Conservation (phyloP, 2,329 filamentous ascomycete genomes). For the Paracoccidioides lutzii region DNA sequence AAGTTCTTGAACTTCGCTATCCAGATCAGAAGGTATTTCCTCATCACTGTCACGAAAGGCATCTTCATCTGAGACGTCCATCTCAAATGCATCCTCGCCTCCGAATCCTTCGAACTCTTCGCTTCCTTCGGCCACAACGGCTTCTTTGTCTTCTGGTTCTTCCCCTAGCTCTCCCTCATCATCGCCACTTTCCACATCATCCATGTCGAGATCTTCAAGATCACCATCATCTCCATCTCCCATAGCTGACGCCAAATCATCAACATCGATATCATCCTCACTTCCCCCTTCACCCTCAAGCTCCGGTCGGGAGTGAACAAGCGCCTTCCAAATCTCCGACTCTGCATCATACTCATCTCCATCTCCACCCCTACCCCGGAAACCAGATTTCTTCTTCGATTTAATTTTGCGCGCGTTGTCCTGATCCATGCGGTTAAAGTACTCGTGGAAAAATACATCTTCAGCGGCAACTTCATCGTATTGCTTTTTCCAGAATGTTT, state of each 20-base stretch:
- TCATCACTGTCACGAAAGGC: constrained; percentile 42
- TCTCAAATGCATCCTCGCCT: constrained; percentile 43
- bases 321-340: constrained; percentile 82
- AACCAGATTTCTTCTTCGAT: constrained; percentile 38
- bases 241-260: constrained; percentile 42
- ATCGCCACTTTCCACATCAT: constrained; percentile 26
- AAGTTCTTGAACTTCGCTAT: constrained; percentile 28
- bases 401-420: constrained; percentile 46
- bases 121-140: constrained; percentile 21
- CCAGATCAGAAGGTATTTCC: constrained; percentile 40
- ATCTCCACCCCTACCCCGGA: constrained; percentile 27
- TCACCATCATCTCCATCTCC: constrained; percentile 29
- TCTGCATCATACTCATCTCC: constrained; percentile 45
- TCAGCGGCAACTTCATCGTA: constrained; percentile 76
- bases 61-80: constrained; percentile 35
- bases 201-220: constrained; percentile 27
- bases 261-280: constrained; percentile 47
- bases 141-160: constrained; percentile 35
- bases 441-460: constrained; percentile 96
- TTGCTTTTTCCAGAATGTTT: constrained; percentile 84
- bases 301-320: constrained; percentile 69
- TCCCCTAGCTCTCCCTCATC: constrained; percentile 37
- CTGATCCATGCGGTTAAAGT: constrained; percentile 69
- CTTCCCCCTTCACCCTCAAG: constrained; percentile 49
- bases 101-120: constrained; percentile 26